Base-by-base conservation (phyloP, 495 filamentous ascomycete genomes). In the Xylaria curta region DNA sequence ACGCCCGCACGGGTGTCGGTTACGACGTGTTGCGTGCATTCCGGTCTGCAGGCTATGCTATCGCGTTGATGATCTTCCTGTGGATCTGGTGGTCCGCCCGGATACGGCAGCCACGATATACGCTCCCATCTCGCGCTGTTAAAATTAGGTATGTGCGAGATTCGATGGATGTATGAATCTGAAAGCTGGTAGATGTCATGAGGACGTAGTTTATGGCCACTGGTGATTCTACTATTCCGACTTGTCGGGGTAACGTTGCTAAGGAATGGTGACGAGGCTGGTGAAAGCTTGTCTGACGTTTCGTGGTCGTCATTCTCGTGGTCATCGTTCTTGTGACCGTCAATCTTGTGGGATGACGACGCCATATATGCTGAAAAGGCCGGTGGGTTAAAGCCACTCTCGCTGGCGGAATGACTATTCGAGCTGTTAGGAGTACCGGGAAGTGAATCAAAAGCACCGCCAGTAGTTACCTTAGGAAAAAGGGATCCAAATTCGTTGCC, bases 101-200 rank as follows among this genome's bases (percentile, higher is more conserved):
- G 24, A 5, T 40, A 59, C 2, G 75, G 75, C 3, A 77, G 40
- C 70, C 70, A 73, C 17, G 49, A 40, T 13, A 76, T 73, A 1
- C 74, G 72, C 17, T 60, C 9, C 72, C 72, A 76, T 13, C 58
- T 13, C 0, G 40, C 1, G 2, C 21, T n/a, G 0, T 15, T 1
- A 13, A 64, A 31, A 26, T 49, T 1, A 2, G 19, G 0, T 9
- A 4, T 2, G 53, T 5, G 8, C 12, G 49, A 40, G 33, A 72
- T 13, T 3, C 4, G 9, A 0, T 26, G 19, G 21, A 61, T 58
- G 44, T 77, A 77, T 5, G 17, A 5, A 8, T 38, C 5, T 9
- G 62, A 4, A 36, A 75, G 17, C 6, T 58, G 3, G 26, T 31
- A 9, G 21, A 69, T 12, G 36, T 72, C 53, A 69, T 76, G 76